phyloP scores from a whole-genome alignment of 371 early-diverging fungal species.

The Mortierella sp. region DNA sequence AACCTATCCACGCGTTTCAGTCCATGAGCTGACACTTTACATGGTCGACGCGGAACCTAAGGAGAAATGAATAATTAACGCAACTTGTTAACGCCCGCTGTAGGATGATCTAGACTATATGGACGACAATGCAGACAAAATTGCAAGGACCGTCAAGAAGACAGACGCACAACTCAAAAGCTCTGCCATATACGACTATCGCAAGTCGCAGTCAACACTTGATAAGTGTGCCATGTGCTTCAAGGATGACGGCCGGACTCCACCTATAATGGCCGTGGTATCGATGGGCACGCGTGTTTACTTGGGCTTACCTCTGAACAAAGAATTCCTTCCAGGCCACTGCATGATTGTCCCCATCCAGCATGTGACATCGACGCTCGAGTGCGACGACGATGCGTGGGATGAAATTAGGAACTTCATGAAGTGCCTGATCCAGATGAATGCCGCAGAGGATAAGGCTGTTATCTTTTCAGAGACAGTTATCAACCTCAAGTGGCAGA shows the following conservation, averaged over 20 bases:
- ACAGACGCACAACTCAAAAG: conserved; percentile 65
- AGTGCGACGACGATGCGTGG: conserved; percentile 93
- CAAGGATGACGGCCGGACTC: conserved; percentile 64
- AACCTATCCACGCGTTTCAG: no score
- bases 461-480: conserved; percentile 93
- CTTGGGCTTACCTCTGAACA: conserved; percentile 80
- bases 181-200: conserved; percentile 66
- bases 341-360: conserved; percentile 92
- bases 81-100: not conserved
- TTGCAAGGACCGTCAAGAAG: conserved; percentile 71
- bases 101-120: conserved; percentile 88
- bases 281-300: conserved; percentile 83
- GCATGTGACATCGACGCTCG: conserved; percentile 84
- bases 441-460: conserved; percentile 72
- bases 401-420: conserved; percentile 94
- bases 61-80: no score
- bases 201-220: conserved; percentile 73
- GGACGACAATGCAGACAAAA: conserved; percentile 90
- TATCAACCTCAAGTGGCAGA: conserved; percentile 73
- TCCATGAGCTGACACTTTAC: no score
- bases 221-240: conserved; percentile 84
- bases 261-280: conserved; percentile 81
- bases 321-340: conserved; percentile 86
- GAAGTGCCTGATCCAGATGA: conserved; percentile 93
- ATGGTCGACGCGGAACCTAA: no score